Evolutionary conservation across 768 basidiomycete genomes (phyloP), one percentile per base, ranked within the genome.

Genomic region (Tephrocybe rancida): DNA sequence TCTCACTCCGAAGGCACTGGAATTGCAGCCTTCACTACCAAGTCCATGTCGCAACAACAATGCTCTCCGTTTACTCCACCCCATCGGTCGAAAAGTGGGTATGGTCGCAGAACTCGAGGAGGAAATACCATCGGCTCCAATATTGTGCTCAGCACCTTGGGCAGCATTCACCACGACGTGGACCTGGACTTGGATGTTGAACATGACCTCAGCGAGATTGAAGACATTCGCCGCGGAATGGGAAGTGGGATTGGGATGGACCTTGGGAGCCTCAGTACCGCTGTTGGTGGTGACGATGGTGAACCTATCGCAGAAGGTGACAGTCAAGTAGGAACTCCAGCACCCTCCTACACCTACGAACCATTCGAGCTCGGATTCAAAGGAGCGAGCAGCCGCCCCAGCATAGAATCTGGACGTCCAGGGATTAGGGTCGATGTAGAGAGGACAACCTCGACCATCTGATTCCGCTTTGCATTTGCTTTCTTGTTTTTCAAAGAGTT

Each of bases 1-100:
- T 79, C 83, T 1, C 85, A 88, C 64, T 90, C 87, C 13, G 85
- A 86, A 57, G 84, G 84, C n/a, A 84, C 83, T 11, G 85, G 85
- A 5, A 79, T 86, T 44, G 79, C 82, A 11, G 84, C 82, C 1
- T 87, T 86, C 54, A 83, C 84, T 21, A 84, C 85, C 16, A 86
- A 86, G 62, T 82, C 82, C 19, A 75, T 81, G 56, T 72, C 79
- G 39, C 75, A 83, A 63, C 75, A 81, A 60, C 76, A 81, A 62
- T 71, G 73, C 29, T 81, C 84, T 53, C 79, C 85, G 13, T 82
- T 80, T 59, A 78, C 78, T 5, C 79, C 80, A 43, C 77, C 78
- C 32, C 76, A 74, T 55, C 74, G 79, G 29, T 72, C 64, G 58
- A 83, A 80, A 52, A 69, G 70, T 34, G 65, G 70, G 19, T 75